Base-by-base conservation (phyloP, 2,329 filamentous ascomycete species). In the Aspergillus brunneoviolaceus region DNA sequence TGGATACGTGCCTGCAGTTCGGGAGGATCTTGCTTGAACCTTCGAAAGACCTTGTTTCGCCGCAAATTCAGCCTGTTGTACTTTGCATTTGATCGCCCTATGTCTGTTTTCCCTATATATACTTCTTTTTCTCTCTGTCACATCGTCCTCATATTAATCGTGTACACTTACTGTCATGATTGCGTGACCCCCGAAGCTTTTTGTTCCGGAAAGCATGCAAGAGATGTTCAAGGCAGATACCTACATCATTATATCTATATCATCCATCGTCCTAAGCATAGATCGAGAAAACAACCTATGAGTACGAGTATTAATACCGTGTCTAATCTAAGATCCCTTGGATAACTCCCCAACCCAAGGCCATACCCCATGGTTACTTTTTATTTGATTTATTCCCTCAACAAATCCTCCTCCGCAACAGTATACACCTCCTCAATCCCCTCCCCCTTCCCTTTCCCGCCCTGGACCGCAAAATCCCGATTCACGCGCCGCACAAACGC, bases 401-500 rank as follows among this genome's bases (percentile, higher is more conserved):
- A 14, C 50, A 74, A 54, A 66, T 77, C 76, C 57, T 69, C 66
- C 62, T 76, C 72, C 4, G 57, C 58, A 57, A 79, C 71, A 19
- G 55, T 63, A 70, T 79, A 79, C 27, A 80, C 72, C 59, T 69
- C 73, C 14, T 79, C 71, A 60, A 79, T 77, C 60, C 61, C 69
- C 62, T 76, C 73, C 25, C 76, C 71, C 4, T 49, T 63, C 25
- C 76, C 71, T 2, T 49, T 63, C n/a, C 51, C 60, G 31, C 60
- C 65, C 25, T 62, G 70, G 51, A 64, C 70, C n/a, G 72, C 68
- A 67, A 69, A 75, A 63, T 75, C 73, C 45, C 52, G 50, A 69
- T 77, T 77, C 16, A 77, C 64, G 57, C 73, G 68, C 25, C 65
- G 60, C n/a, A 80, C 76, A 69, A 78, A 76, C 16, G 70, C 64